Conservation (phyloP, 345 rosid species). For the Eucalyptus sideroxylon region DNA sequence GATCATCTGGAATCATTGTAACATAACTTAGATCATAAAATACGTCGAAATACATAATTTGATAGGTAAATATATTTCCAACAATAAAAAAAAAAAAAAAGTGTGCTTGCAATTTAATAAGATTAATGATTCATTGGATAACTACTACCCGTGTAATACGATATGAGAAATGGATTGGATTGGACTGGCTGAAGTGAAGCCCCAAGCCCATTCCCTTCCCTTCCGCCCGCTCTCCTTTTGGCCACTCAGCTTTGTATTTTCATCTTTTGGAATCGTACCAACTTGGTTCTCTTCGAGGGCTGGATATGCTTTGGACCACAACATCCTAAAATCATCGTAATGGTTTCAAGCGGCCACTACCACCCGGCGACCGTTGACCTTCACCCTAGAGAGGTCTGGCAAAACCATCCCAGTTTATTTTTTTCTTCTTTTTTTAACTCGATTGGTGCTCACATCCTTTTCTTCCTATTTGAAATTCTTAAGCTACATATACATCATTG, state of each 20-base stretch:
- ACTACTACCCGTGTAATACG: background rate
- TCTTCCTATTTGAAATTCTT: background rate
- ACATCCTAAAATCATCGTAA: background rate
- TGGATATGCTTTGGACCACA: background rate
- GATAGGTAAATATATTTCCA: background rate
- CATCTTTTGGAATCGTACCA: background rate
- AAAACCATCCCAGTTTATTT: background rate
- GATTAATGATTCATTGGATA: background rate
- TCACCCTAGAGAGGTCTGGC: background rate
- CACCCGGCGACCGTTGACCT: background rate
- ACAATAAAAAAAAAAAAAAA: too few species aligned
- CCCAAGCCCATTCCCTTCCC: background rate
- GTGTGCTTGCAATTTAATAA: background rate
- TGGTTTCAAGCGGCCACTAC: background rate
- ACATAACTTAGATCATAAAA: accelerated
- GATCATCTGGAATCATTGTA: too few species aligned
- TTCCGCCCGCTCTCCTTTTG: background rate
- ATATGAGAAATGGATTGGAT: background rate
- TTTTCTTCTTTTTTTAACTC: background rate
- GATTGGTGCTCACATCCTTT: background rate
- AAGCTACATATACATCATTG: background rate
- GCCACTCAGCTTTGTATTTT: background rate
- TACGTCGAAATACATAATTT: too few species aligned
- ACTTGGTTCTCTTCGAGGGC: background rate
- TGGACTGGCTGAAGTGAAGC: background rate